Evolutionary conservation across 495 filamentous ascomycete species (phyloP), one percentile per base, ranked within the genome.

Genomic region (Parathielavia appendiculata): DNA sequence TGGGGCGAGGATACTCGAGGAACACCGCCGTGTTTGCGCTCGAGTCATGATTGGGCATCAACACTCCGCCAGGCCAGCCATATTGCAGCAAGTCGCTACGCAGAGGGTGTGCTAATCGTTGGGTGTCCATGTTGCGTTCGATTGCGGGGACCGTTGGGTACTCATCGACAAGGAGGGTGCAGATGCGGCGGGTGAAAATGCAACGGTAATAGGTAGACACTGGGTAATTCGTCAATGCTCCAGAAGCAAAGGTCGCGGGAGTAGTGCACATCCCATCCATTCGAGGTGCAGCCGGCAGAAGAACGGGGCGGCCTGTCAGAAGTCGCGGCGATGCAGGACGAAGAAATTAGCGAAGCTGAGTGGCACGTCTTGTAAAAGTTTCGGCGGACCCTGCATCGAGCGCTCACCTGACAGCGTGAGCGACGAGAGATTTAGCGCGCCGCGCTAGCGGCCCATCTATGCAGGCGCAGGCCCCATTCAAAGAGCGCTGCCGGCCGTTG

Each of bases 381-480:
- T 62, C 39, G 38, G 30, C 49, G 49, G 56, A 63, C 62, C 63
- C 61, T 66, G 62, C 61, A 57, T 59, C 45, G 34, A 30, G 26
- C 36, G 26, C 55, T 69, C 66, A 69, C 62, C 64, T 71, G 68
- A 71, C 66, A 65, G 47, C 68, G 68, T 64, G 68, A 62, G 58
- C 59, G 51, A 43, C 56, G 36, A 34, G 50, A 41, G 35, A 64
- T 23, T 54, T 67, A 62, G 65, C 65, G 61, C 54, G 65, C 58
- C 50, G 41, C 55, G 50, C 61, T 41, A 44, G 58, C 49, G 41
- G 26, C 26, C 26, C 26, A 30, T 30, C 6, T 30, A 30, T 30
- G 26, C 26, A 30, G 26, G 26, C 26, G 26, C 26, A 30, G 26
- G 26, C 26, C 26, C 26, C 26, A 6, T 30, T 30, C 26, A 30